Evolutionary conservation across 73 alveolate species (phyloP), one percentile per base, ranked within the genome.

Genomic region (Paramecium bursaria): DNA sequence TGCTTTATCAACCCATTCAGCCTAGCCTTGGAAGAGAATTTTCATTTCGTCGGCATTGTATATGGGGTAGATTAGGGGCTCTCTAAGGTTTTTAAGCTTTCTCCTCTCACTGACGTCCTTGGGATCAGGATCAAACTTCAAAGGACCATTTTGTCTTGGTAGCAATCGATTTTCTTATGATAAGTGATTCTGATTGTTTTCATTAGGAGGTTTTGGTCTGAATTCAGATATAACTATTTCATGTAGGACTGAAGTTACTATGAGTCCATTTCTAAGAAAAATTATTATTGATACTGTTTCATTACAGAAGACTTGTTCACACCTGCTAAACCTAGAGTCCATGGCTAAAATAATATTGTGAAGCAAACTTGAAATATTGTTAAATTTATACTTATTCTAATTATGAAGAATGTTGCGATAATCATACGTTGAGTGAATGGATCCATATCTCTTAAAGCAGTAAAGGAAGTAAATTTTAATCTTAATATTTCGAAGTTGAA

Each of bases 401-500:
- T 67, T 27, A 67, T 67, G 0, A 67, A 15, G 11, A 67, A 42
- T 1, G 22, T 39, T n/a, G 82, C 82, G 10, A 67, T 1, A 15
- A 15, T n/a, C 82, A 67, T 67, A 21, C 44, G 33, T 19, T 67
- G 22, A 39, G 26, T 25, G 21, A 2, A 11, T 19, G 2, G 4
- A n/a, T 17, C 27, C 3, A 67, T 67, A 35, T 67, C 22, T 14
- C 54, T 79, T 21, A 79, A 26, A 13, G 89, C 89, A 1, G 74
- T 82, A 33, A 79, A 79, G 10, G 75, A 79, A 42, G 73, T 79
- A 27, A 22, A 79, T 23, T 79, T 33, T 26, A 79, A 39, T 39
- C 89, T 50, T 23, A 27, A 39, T 10, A 79, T 57, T 55, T 79
- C 89, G 35, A 79, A 79, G 27, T 79, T 79, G 51, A 53, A 79